phyloP scores from a whole-genome alignment of 495 filamentous ascomycete species.

The Staphylotrichum longicolle region DNA sequence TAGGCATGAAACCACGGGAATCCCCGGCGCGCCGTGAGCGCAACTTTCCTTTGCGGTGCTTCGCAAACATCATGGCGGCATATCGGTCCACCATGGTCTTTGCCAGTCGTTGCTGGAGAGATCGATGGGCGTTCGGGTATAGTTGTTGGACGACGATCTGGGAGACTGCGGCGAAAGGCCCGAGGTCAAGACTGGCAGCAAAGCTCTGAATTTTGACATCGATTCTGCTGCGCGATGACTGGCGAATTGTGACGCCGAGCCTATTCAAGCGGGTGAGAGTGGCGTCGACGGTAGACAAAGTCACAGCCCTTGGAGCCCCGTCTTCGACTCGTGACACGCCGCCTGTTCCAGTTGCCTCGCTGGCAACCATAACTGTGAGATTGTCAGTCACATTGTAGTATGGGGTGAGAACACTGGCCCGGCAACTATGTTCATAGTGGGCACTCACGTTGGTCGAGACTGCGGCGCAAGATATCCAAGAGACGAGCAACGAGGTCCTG shows the following conservation, averaged over 20 bases:
- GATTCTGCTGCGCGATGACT: constrained; percentile 1
- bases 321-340: neutral
- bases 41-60: too few relatives aligned
- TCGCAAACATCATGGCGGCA: neutral
- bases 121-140: neutral
- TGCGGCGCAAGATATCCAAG: neutral
- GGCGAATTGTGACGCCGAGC: neutral
- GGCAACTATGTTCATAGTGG: neutral
- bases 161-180: neutral
- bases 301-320: neutral
- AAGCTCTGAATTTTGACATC: neutral
- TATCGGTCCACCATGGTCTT: constrained; percentile 1
- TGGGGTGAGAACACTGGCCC: too few relatives aligned
- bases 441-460: neutral
- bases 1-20: too few relatives aligned
- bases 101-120: neutral
- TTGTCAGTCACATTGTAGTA: neutral
- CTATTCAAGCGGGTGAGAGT: constrained; percentile 3
- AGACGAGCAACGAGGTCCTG: constrained; percentile 5
- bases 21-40: too few relatives aligned
- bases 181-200: neutral
- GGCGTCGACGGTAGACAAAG: neutral
- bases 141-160: neutral
- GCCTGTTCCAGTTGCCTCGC: neutral
- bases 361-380: neutral